Percentiles rank a stretch among this genome's conserved stretches.
These are phyloP conservation scores for Puccinellia tenuiflora DNA, from an alignment of 176 grass and related monocot species.

Conservation along the genomic window DNA sequence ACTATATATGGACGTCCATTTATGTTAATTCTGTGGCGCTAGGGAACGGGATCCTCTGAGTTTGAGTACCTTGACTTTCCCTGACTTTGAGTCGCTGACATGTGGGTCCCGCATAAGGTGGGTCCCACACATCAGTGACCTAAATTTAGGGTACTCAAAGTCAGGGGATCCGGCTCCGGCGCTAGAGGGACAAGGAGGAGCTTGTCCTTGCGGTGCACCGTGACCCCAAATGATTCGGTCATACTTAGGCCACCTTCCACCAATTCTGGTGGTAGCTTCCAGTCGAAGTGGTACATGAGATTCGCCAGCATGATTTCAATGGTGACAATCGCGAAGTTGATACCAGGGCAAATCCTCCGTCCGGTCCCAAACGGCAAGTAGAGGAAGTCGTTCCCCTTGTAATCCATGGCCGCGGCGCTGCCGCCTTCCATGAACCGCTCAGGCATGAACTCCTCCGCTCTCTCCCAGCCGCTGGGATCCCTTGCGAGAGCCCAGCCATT, in stretches of 20 bases:
- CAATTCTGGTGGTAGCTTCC: not conserved
- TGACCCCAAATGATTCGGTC: not conserved
- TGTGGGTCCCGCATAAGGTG: too few relatives aligned
- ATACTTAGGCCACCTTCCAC: not conserved
- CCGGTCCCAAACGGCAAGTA: not conserved
- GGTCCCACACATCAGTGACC: too few relatives aligned
- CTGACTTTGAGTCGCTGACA: too few relatives aligned
- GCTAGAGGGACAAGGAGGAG: not conserved
- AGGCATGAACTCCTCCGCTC: slow-evolving; percentile 9
- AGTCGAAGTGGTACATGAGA: not conserved
- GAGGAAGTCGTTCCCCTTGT: not conserved
- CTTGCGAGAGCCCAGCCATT: not conserved
- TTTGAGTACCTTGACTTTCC: too few relatives aligned
- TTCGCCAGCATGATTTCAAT: not conserved
- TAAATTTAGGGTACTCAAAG: too few relatives aligned
- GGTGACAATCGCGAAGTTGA: not conserved
- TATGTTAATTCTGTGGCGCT: too few relatives aligned
- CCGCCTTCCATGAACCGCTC: slow-evolving; percentile 9
- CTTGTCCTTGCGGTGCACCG: not conserved
- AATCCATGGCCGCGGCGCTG: not conserved
- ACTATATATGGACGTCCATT: too few relatives aligned
- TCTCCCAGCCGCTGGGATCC: slow-evolving; percentile 21
- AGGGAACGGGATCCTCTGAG: too few relatives aligned
- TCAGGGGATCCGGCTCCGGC: too few relatives aligned
- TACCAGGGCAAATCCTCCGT: not conserved